Base-by-base conservation (phyloP, 225 moss, liverwort and hornwort genomes). In the Sphagnum tenellum region DNA sequence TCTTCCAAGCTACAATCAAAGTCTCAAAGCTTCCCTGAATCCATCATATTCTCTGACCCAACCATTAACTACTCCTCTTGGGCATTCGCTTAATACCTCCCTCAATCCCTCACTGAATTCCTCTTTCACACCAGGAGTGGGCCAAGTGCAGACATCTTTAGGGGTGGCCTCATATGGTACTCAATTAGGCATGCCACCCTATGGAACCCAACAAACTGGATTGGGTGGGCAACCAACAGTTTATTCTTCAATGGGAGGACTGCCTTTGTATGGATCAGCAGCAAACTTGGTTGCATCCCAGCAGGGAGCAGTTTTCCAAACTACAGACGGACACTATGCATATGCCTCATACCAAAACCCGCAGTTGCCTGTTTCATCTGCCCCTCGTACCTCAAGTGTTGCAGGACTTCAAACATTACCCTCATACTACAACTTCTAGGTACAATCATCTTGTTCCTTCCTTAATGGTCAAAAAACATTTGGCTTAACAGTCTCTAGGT, bases 271-370 rank as follows among this genome's bases (percentile, higher is more conserved):
- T 62, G 94, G 91, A 52, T 73, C 81, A 7, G 84, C 82, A 61
- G 86, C 79, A 47, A 95, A 77, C 63, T 84, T 78, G 11, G 77
- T 89, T 59, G 86, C 88, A 59, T 86, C 81, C 57, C 84, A 85
- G 78, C 91, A 95, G 78, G 89, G 79, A 56, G 87, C 84, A 66
- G 94, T 88, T 59, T 74, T 95, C 68, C 94, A 95, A 73, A 89
- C 73, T 52, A 84, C 86, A 58, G 86, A 89, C 47, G 89, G 84
- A 44, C 91, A 91, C 54, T 95, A 91, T 52, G 91, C 83, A 51
- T 95, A 89, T 78, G 86, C 88, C 49, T 77, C 91, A 46, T 95
- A 95, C 62, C 85, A 78, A 67, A 95, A 95, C 61, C 67, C 88
- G 12, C 91, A 84, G 72, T 81, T 95, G 9, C 82, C 81, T 64